Conservation (phyloP, 257 asterid genomes). For the Gynochthodes officinalis region DNA sequence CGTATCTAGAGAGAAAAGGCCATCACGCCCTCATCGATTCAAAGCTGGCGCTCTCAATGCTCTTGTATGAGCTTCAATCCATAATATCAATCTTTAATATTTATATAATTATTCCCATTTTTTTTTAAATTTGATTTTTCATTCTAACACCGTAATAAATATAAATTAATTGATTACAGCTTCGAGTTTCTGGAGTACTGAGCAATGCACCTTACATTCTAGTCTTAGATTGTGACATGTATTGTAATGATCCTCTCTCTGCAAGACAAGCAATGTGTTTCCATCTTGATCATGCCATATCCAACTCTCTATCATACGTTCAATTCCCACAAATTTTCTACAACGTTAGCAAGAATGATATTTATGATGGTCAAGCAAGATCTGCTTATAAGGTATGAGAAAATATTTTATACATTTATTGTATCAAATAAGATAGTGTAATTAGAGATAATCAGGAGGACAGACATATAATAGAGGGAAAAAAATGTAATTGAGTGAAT, state of each 20-base stretch:
- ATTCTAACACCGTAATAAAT: too few species aligned
- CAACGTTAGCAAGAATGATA: conserved; percentile 70
- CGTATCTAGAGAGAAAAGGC: conserved; percentile 67
- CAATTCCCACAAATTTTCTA: conserved; percentile 80
- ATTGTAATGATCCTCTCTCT: conserved; percentile 46
- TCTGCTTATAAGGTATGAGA: conserved; percentile 60
- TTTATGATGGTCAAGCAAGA: conserved; percentile 82
- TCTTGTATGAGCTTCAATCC: conserved; percentile 35
- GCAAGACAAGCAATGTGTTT: conserved; percentile 60
- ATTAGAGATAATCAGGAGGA: too few species aligned
- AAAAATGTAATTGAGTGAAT: too few species aligned
- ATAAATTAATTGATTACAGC: conserved; percentile 56
- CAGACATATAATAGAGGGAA: too few species aligned
- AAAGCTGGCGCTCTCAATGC: conserved; percentile 80
- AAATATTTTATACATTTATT: too few species aligned
- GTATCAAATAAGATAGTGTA: too few species aligned
- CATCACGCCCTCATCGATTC: conserved; percentile 62
- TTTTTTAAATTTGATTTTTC: background rate
- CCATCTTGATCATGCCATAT: conserved; percentile 39
- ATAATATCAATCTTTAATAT: too few species aligned
- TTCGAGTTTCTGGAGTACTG: conserved; percentile 75
- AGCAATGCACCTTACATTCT: conserved; percentile 69
- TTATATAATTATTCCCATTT: conserved; percentile 34
- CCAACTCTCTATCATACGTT: conserved; percentile 42
- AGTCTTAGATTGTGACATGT: conserved; percentile 56